These are phyloP conservation scores for Fusarium burgessii DNA, from an alignment of 2,329 filamentous ascomycete species.

Conservation along the genomic window DNA sequence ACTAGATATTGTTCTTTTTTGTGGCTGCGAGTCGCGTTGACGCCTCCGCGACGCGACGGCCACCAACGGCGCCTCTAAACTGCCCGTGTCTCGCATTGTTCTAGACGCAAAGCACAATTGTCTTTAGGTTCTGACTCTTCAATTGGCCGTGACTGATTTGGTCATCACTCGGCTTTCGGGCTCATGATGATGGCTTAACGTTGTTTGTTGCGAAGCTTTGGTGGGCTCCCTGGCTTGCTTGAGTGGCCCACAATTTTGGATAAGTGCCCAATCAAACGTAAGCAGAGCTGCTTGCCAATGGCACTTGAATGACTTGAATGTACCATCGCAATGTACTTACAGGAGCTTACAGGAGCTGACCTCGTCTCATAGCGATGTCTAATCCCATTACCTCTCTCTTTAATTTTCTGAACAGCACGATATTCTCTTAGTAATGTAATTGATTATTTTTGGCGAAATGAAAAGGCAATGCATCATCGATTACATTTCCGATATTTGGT, in stretches of 20 bases:
- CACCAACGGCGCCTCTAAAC: not conserved
- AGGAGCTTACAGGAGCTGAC: too few relatives aligned
- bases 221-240: not conserved
- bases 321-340: too few relatives aligned
- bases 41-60: not conserved
- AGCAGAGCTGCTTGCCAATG: too few relatives aligned
- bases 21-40: not conserved
- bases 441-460: not conserved
- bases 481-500: not conserved
- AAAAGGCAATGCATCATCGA: rapidly evolving
- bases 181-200: not conserved
- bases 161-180: not conserved
- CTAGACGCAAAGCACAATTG: not conserved
- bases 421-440: too few relatives aligned
- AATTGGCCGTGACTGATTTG: rapidly evolving
- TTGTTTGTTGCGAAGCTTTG: too few relatives aligned
- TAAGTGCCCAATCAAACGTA: too few relatives aligned
- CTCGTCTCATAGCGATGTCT: too few relatives aligned
- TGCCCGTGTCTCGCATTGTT: not conserved
- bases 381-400: too few relatives aligned
- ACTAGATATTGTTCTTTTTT: not conserved
- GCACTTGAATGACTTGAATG: too few relatives aligned
- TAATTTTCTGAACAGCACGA: too few relatives aligned
- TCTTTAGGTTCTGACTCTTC: rapidly evolving
- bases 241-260: too few relatives aligned